Evolutionary conservation across 2,329 filamentous ascomycete genomes (phyloP).

Genomic region (Helicocarpus griseus): DNA sequence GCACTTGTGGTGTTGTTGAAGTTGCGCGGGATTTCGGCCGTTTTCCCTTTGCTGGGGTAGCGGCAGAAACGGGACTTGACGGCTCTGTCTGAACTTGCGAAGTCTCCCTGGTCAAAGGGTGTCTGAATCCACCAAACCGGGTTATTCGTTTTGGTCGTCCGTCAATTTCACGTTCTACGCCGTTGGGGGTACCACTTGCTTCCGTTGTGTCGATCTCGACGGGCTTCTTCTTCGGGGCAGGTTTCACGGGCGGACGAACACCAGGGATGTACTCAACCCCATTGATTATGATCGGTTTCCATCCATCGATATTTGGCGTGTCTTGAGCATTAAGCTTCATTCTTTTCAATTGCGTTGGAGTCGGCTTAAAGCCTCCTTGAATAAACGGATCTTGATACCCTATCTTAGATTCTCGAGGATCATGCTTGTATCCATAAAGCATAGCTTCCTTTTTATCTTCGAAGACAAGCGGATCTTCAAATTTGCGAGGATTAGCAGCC

Average conservation of each 20-base stretch:
- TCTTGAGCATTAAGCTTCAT: conserved; percentile 26
- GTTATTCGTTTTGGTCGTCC: conserved; percentile 8
- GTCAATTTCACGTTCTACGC: conserved; percentile 1
- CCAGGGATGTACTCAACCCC: conserved; percentile 29
- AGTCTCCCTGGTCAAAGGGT: conserved; percentile 8
- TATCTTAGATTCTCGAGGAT: conserved; percentile 36
- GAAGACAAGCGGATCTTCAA: conserved; percentile 40
- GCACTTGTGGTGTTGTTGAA: conserved; percentile 8
- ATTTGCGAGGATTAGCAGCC: conserved; percentile 41
- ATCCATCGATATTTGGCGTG: conserved; percentile 34
- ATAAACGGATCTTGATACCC: conserved; percentile 49
- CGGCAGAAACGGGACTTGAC: conserved; percentile 4
- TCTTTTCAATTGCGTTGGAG: conserved; percentile 31
- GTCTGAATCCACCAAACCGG: conserved; percentile 11
- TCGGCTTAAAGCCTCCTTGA: conserved; percentile 41
- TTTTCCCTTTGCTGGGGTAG: conserved; percentile 1
- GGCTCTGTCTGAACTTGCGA: conserved; percentile 10
- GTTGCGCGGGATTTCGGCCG: conserved; percentile 10
- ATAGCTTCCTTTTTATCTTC: conserved; percentile 53
- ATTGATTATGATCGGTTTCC: conserved; percentile 27
- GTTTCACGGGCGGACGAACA: conserved; percentile 19
- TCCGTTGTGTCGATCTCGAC: neutral
- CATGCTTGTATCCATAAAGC: conserved; percentile 51
- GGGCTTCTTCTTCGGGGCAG: conserved; percentile 20
- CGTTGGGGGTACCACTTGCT: conserved; percentile 1